Percentiles rank a stretch among this genome's conserved stretches.
These are phyloP conservation scores for Apostasia ramifera DNA, from an alignment of 106 monocot genomes.

Conservation along the genomic window DNA sequence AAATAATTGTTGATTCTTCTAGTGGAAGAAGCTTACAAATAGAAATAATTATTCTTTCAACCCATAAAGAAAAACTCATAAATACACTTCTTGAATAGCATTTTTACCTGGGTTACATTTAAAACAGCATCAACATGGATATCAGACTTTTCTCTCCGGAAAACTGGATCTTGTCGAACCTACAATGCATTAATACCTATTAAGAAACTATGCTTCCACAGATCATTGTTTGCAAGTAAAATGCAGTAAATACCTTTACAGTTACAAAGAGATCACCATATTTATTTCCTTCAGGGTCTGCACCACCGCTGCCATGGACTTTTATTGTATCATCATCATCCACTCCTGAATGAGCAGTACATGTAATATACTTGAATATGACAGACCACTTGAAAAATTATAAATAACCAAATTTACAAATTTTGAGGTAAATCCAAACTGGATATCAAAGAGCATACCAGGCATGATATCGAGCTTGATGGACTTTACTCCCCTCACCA, in stretches of 20 bases:
- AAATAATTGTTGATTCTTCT: too few relatives aligned
- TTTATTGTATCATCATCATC: slow-evolving; percentile 76
- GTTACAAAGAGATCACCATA: slow-evolving; percentile 92
- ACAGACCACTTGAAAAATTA: neutral
- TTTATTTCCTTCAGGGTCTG: slow-evolving; percentile 79
- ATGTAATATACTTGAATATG: neutral
- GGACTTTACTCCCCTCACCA: slow-evolving; percentile 69
- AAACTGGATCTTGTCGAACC: slow-evolving; percentile 90
- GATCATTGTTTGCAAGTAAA: neutral
- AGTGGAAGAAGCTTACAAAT: too few relatives aligned
- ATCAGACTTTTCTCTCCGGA: slow-evolving; percentile 82
- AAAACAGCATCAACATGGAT: slow-evolving; percentile 87
- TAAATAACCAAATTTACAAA: neutral
- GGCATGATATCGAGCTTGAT: slow-evolving; percentile 84
- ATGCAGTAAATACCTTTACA: slow-evolving; percentile 40
- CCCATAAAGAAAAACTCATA: too few relatives aligned
- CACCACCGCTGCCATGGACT: slow-evolving; percentile 73
- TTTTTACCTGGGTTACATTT: slow-evolving; percentile 78
- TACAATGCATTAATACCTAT: slow-evolving; percentile 12
- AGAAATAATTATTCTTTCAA: too few relatives aligned
- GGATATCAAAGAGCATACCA: slow-evolving; percentile 33
- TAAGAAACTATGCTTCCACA: neutral
- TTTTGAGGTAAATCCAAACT: neutral
- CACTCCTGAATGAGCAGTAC: slow-evolving; percentile 36
- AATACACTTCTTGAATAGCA: neutral